Evolutionary conservation across 805 yeast species (phyloP), one percentile per base, ranked within the genome.

Genomic region (Wickerhamiella sorbophila): DNA sequence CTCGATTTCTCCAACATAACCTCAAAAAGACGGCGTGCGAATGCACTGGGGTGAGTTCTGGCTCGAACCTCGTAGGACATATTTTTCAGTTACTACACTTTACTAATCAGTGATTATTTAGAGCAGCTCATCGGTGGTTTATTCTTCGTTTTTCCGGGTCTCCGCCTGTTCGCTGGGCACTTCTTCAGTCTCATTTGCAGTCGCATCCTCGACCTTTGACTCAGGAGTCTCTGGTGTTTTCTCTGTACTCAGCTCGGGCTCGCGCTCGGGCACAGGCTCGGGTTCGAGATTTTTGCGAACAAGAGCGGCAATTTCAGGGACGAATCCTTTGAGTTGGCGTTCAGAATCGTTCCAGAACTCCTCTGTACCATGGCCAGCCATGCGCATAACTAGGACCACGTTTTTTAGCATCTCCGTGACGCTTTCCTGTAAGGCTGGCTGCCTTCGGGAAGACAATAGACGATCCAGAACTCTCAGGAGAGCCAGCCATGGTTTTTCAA

Each of bases 1-100:
- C 95, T 72, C 60, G 85, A 67, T 62, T 91, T 91, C 36, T 63
- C 58, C 40, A 77, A 83, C 81, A 88, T 85, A 31, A 87, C 69
- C 15, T 61, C 61, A 45, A 91, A 67, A 21, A 91, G 71, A 47
- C 82, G 73, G 40, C 72, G 63, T 1, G 95, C 97, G 21, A 91
- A 78, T 2, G 87, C 79, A 15, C 94, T 79, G 0, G 75, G 63
- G 55, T 86, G 95, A 4, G 59, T 51, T 10, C 59, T 66, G 3
- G 94, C 91, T 61, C 97, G 75, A 44, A 71, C 66, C 15, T 74
- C 62, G 60, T 83, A 88, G 2, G 82, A 33, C 24, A 40, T 22
- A 14, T 6, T n/a, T 20, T 32, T 22, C 24, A 18, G 33, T 15
- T 20, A 12, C 12, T 16, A n/a, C n/a, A n/a, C n/a, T n/a, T n/a